Base-by-base conservation (phyloP, 257 asterid genomes). In the Fraxinus anomala region DNA sequence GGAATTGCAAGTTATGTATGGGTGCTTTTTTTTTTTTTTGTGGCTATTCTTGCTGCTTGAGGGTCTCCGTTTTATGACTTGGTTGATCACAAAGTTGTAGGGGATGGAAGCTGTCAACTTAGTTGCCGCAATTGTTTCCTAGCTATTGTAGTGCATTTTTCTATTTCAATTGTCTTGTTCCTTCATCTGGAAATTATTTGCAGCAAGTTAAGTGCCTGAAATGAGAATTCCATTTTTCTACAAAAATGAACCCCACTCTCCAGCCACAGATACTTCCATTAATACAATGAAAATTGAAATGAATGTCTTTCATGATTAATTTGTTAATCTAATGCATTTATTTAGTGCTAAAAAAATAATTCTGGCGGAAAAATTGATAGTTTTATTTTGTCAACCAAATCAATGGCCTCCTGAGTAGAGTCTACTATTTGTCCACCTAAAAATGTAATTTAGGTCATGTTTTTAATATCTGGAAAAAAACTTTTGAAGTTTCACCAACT, bases 21-120 rank as follows among this genome's bases (percentile, higher is more conserved):
- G 5, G 5, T 31, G 34, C 5, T 33, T 31, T 31, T 31, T 31
- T 31, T 2, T 30, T 28, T 28, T 28, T 1, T 28, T 28, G 1
- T 28, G 33, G 33, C 4, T 31, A 31, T 31, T 31, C 34, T 33
- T 31, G 34, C 34, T 31, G 34, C 3, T 31, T 31, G 5, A 0
- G 34, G 5, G 3, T 30, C 33, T 30, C 3, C 2, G 54, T 80
- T 87, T 82, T 88, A 89, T 83, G 94, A 89, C 85, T 86, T 96
- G 92, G 86, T 87, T 79, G 99, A 93, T 89, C 92, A 89, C 93
- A 91, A 90, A 85, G 90, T 92, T 80, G 90, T 88, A 81, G 99
- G 99, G 84, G 99, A 93, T 87, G 99, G 99, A 14, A 96, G 93
- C 84, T 93, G 99, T 73, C 99, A 93, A 97, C 98, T 91, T 81